These are phyloP conservation scores for Astraeus odoratus DNA, from an alignment of 768 basidiomycete species.

Conservation along the genomic window DNA sequence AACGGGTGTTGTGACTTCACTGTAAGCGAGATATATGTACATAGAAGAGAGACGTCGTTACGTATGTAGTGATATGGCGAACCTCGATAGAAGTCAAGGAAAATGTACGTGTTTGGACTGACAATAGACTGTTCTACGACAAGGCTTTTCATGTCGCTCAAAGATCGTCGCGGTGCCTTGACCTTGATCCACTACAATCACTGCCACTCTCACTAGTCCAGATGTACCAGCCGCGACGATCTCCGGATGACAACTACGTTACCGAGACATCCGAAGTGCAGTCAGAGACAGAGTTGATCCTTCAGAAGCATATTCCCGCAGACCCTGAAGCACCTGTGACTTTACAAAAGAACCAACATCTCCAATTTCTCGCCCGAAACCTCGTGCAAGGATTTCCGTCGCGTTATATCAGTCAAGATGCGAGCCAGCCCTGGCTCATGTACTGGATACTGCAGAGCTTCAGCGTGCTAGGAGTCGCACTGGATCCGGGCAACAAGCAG, in stretches of 20 bases:
- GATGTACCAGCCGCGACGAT: conserved; percentile 22
- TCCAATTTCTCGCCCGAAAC: conserved; percentile 68
- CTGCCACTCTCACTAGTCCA: not conserved
- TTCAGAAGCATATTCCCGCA: conserved; percentile 48
- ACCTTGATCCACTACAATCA: not conserved
- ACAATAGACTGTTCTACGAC: too few relatives aligned
- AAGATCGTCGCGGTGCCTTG: too few relatives aligned
- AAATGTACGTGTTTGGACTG: too few relatives aligned
- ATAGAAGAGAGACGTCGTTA: too few relatives aligned
- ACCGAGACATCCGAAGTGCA: conserved; percentile 61
- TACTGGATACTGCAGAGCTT: conserved; percentile 91
- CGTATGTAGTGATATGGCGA: too few relatives aligned
- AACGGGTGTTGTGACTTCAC: conserved; percentile 51
- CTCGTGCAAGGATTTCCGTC: conserved; percentile 75
- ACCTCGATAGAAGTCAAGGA: too few relatives aligned
- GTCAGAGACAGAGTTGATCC: conserved; percentile 56
- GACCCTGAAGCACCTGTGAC: conserved; percentile 23
- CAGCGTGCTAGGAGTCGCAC: conserved; percentile 64
- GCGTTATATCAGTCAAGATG: conserved; percentile 80
- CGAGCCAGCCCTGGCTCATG: conserved; percentile 91
- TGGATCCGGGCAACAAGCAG: conserved; percentile 75
- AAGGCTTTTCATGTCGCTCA: too few relatives aligned
- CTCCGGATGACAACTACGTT: conserved; percentile 51
- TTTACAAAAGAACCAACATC: conserved; percentile 59
- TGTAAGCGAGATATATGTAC: too few relatives aligned